These are phyloP conservation scores for Capsella rubella DNA, from an alignment of 441 rosid genomes.

Conservation along the genomic window DNA sequence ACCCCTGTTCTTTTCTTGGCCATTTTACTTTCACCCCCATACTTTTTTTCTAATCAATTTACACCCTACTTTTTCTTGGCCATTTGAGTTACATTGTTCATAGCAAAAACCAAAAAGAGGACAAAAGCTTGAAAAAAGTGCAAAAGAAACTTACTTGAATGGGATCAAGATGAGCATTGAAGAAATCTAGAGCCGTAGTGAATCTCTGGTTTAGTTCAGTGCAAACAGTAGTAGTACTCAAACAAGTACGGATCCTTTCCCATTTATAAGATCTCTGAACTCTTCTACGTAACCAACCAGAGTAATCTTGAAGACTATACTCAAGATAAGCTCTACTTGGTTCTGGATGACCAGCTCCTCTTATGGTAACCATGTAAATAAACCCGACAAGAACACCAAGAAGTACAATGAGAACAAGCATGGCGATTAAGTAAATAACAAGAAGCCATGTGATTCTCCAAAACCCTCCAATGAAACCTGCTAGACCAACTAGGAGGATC, in stretches of 20 bases:
- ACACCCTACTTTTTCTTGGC: slow-evolving; percentile 17
- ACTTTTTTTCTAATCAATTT: background rate
- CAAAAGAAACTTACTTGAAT: slow-evolving; percentile 60
- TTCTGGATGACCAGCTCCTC: slow-evolving; percentile 73
- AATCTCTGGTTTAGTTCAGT: slow-evolving; percentile 74
- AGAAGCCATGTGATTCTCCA: slow-evolving; percentile 88
- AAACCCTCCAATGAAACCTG: slow-evolving; percentile 85
- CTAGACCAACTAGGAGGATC: slow-evolving; percentile 64
- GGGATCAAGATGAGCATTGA: slow-evolving; percentile 75
- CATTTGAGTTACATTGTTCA: too few species aligned
- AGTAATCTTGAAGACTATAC: slow-evolving; percentile 73
- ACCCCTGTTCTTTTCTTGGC: background rate
- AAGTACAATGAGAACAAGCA: slow-evolving; percentile 73
- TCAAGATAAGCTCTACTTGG: slow-evolving; percentile 84
- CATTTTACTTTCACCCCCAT: slow-evolving; percentile 1
- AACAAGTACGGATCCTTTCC: slow-evolving; percentile 75
- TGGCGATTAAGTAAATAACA: slow-evolving; percentile 65
- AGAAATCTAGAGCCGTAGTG: slow-evolving; percentile 83
- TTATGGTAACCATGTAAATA: slow-evolving; percentile 71
- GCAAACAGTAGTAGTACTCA: slow-evolving; percentile 67
- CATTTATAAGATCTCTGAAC: slow-evolving; percentile 84
- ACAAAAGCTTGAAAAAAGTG: background rate
- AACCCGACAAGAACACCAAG: slow-evolving; percentile 71
- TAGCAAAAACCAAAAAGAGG: background rate
- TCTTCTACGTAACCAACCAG: slow-evolving; percentile 73